Percentiles rank a stretch among this genome's conserved stretches.
Evolutionary conservation across 306 rosid genomes (phyloP).

Genomic region (Pyrus betulifolia): DNA sequence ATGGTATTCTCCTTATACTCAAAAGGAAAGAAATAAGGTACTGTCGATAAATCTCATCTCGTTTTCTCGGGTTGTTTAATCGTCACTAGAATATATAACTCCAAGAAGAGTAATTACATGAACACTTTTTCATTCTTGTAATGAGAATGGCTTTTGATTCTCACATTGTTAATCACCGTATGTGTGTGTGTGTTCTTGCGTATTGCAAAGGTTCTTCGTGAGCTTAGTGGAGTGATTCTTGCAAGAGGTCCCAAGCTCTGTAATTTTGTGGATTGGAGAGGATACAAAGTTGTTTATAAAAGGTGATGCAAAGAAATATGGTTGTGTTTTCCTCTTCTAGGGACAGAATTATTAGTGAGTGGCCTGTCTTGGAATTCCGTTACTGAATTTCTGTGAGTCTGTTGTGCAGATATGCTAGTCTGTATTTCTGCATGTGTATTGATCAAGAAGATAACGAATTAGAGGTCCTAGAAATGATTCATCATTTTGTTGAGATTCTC

Average conservation of each 20-base stretch:
- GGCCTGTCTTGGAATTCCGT: background rate
- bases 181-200: background rate
- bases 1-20: slow-evolving; percentile 91
- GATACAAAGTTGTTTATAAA: slow-evolving; percentile 86
- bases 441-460: slow-evolving; percentile 82
- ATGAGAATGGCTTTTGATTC: background rate
- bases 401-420: slow-evolving; percentile 76
- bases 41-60: background rate
- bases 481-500: slow-evolving; percentile 78
- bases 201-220: slow-evolving; percentile 47
- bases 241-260: slow-evolving; percentile 77
- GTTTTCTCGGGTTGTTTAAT: background rate
- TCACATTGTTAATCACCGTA: background rate
- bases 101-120: too few relatives aligned
- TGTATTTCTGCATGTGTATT: slow-evolving; percentile 79
- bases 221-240: slow-evolving; percentile 58
- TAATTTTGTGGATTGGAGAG: slow-evolving; percentile 93
- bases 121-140: background rate
- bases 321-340: background rate
- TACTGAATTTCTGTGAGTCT: slow-evolving; percentile 1
- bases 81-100: background rate
- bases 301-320: slow-evolving; percentile 34
- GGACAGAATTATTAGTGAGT: background rate
- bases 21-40: slow-evolving; percentile 95
- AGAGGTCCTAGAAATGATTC: slow-evolving; percentile 81